Evolutionary conservation across 1,139 yeast genomes (phyloP).

Genomic region (Diutina ranongensis): DNA sequence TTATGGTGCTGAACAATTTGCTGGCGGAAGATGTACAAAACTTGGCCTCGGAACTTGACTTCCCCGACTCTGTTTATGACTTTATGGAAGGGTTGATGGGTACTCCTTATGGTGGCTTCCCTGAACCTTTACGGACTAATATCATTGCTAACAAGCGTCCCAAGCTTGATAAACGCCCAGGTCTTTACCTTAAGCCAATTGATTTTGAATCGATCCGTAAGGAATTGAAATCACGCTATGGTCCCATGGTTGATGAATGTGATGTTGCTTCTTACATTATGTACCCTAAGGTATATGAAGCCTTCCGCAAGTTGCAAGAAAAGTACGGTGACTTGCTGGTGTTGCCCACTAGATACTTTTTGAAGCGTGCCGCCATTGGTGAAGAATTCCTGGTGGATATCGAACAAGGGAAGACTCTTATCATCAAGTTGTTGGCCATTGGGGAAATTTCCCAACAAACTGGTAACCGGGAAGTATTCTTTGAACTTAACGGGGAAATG

Average conservation of each 20-base stretch:
- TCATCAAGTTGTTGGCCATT: conserved; percentile 83
- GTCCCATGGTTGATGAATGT: conserved; percentile 50
- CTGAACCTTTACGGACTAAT: conserved; percentile 92
- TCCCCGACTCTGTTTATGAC: conserved; percentile 97
- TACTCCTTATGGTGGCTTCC: conserved; percentile 99
- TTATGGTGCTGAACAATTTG: conserved; percentile 93
- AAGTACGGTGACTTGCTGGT: conserved; percentile 89
- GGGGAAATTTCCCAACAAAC: conserved; percentile 80
- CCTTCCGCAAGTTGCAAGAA: conserved; percentile 60
- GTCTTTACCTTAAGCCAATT: conserved; percentile 74
- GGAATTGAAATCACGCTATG: conserved; percentile 59
- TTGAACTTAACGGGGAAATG: conserved; percentile 96
- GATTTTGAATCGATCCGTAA: conserved; percentile 61
- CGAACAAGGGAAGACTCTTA: conserved; percentile 89
- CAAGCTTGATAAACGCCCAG: conserved; percentile 84
- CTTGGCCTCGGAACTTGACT: conserved; percentile 82
- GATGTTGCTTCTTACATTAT: conserved; percentile 93
- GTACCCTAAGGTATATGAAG: conserved; percentile 97
- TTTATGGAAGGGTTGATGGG: conserved; percentile 99
- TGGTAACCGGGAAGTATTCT: conserved; percentile 93
- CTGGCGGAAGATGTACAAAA: conserved; percentile 74
- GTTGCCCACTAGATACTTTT: conserved; percentile 82
- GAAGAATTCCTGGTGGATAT: conserved; percentile 85
- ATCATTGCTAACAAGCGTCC: conserved; percentile 77
- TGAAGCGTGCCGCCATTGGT: conserved; percentile 76